Percentiles rank a stretch among this genome's conserved stretches.
phyloP scores from a whole-genome alignment of 371 early-diverging fungal genomes.

The Mucor racemosus region DNA sequence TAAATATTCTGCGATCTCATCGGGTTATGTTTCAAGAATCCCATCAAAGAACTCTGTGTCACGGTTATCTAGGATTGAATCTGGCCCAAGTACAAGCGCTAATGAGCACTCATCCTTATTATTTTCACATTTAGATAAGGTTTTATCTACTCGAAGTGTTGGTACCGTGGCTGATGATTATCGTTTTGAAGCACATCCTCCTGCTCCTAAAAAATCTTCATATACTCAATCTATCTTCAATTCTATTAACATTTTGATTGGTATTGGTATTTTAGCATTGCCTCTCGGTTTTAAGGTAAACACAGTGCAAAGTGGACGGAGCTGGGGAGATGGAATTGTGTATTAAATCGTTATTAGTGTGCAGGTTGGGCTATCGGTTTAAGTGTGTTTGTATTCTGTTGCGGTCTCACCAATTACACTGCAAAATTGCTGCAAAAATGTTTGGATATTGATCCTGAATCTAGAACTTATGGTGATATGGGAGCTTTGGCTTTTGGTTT shows the following conservation, averaged over 20 bases:
- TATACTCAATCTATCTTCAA: conserved; percentile 58
- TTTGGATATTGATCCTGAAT: conserved; percentile 52
- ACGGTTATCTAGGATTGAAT: conserved; percentile 18
- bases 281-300: conserved; percentile 66
- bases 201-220: conserved; percentile 40
- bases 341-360: conserved; percentile 22
- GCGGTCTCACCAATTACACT: conserved; percentile 63
- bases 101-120: conserved; percentile 33
- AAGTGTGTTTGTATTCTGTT: conserved; percentile 57
- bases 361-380: conserved; percentile 71
- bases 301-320: background rate
- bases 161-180: conserved; percentile 47
- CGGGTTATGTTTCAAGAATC: conserved; percentile 12
- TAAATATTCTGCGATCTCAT: conserved; percentile 23
- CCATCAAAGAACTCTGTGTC: conserved; percentile 20
- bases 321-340: too few species aligned
- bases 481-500: conserved; percentile 71
- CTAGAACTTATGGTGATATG: conserved; percentile 71
- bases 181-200: conserved; percentile 13
- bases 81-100: conserved; percentile 8
- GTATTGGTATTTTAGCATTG: conserved; percentile 61
- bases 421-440: conserved; percentile 69
- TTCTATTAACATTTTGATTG: conserved; percentile 68
- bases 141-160: conserved; percentile 34
- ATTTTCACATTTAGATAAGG: conserved; percentile 38